Percentiles rank a stretch among this genome's conserved stretches.
phyloP scores from a whole-genome alignment of 169 alveolate genomes.

The Besnoitia besnoiti region DNA sequence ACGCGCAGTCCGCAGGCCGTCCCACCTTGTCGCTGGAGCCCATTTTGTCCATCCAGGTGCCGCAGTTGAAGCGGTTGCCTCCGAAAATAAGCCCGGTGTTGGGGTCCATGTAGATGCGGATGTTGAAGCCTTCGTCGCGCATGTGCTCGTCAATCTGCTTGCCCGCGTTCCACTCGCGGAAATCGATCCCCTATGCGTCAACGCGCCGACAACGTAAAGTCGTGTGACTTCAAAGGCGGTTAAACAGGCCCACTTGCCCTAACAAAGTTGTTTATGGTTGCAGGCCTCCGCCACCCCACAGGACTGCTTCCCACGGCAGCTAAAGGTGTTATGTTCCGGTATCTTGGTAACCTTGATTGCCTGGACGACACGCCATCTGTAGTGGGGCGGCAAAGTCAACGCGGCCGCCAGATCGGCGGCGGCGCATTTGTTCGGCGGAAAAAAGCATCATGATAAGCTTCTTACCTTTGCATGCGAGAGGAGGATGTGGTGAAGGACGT shows the following conservation, averaged over 20 bases:
- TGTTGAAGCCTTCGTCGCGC: conserved; percentile 93
- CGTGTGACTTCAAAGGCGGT: too few relatives aligned
- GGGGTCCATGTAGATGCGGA: conserved; percentile 82
- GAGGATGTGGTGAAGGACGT: conserved; percentile 83
- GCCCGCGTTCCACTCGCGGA: conserved; percentile 96
- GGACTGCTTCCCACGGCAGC: not conserved
- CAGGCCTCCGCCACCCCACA: too few relatives aligned
- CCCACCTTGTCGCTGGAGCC: conserved; percentile 88
- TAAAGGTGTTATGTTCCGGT: not conserved
- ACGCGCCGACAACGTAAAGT: too few relatives aligned
- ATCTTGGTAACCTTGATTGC: not conserved
- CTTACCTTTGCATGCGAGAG: conserved; percentile 82
- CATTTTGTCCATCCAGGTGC: conserved; percentile 98
- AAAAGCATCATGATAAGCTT: too few relatives aligned
- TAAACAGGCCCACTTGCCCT: too few relatives aligned
- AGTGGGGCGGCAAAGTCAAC: not conserved
- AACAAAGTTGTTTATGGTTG: too few relatives aligned
- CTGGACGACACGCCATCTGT: not conserved
- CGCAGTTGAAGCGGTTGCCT: conserved; percentile 93
- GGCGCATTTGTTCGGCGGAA: not conserved
- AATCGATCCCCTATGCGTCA: conserved; percentile 80
- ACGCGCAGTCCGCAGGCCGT: too few relatives aligned
- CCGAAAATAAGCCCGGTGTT: conserved; percentile 85
- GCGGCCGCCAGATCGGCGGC: not conserved
- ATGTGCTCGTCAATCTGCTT: conserved; percentile 83